These are phyloP conservation scores for Sideroxylon spinosum DNA, from an alignment of 179 eudicot species.

Conservation along the genomic window DNA sequence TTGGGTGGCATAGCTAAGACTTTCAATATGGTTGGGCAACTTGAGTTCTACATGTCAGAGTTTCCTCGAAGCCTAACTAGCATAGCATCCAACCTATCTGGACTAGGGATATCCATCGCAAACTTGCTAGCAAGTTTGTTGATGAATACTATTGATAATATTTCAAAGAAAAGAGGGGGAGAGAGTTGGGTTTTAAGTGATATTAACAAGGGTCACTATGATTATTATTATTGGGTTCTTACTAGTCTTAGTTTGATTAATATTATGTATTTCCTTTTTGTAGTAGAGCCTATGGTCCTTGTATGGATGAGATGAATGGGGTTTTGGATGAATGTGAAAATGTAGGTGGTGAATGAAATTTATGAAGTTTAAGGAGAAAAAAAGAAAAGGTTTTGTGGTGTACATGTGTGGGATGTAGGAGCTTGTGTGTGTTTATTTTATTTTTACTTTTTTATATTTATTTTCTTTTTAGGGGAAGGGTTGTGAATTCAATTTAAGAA, in stretches of 20 bases:
- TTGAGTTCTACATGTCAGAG: slow-evolving; percentile 73
- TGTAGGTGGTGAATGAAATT: not conserved
- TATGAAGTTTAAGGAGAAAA: no score
- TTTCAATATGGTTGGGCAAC: slow-evolving; percentile 67
- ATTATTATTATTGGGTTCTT: slow-evolving; percentile 59
- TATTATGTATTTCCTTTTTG: no score
- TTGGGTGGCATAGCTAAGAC: no score
- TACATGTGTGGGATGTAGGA: no score
- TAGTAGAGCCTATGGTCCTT: slow-evolving; percentile 33
- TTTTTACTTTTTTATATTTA: no score
- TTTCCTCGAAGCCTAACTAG: slow-evolving; percentile 86
- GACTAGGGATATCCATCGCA: slow-evolving; percentile 24
- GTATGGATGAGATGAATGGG: not conserved
- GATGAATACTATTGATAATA: slow-evolving; percentile 36
- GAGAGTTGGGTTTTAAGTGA: no score
- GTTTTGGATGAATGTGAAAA: not conserved
- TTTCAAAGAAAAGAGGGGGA: slow-evolving; percentile 37
- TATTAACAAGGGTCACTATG: no score
- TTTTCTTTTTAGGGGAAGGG: no score
- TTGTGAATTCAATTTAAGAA: no score
- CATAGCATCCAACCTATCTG: slow-evolving; percentile 47
- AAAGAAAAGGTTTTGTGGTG: no score
- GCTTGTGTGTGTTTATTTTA: no score
- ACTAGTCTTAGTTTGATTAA: slow-evolving; percentile 45
- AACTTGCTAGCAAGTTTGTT: slow-evolving; percentile 51